Percentiles rank a stretch among this genome's conserved stretches.
Conservation (phyloP, 371 early-diverging fungal genomes). For the Mucor mucedo region DNA sequence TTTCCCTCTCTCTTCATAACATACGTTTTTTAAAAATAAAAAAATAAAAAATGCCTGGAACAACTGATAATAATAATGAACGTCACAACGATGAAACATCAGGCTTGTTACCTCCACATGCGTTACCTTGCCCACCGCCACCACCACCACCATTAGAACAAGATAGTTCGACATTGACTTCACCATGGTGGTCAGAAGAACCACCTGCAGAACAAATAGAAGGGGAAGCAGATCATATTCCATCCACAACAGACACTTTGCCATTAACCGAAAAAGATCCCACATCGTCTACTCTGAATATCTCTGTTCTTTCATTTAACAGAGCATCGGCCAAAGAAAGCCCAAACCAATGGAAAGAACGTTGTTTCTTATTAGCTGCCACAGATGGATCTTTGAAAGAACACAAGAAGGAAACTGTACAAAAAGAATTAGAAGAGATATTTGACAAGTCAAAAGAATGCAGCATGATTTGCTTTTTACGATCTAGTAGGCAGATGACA, state of each 20-base stretch:
- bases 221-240: background rate
- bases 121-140: slow-evolving; percentile 14
- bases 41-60: background rate
- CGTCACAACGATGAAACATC: slow-evolving; percentile 5
- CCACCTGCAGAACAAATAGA: slow-evolving; percentile 10
- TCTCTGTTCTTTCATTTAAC: slow-evolving; percentile 16
- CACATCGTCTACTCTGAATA: slow-evolving; percentile 9
- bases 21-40: background rate
- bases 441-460: slow-evolving; percentile 25
- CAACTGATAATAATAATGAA: background rate
- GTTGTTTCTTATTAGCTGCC: slow-evolving; percentile 22
- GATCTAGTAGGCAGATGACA: slow-evolving; percentile 15
- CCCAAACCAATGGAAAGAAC: slow-evolving; percentile 18
- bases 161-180: slow-evolving; percentile 22
- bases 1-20: background rate
- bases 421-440: slow-evolving; percentile 15
- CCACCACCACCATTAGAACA: slow-evolving; percentile 20
- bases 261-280: background rate
- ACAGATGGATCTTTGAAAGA: background rate
- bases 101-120: slow-evolving; percentile 28
- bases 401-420: slow-evolving; percentile 2
- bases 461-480: slow-evolving; percentile 32
- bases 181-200: slow-evolving; percentile 39
- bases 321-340: slow-evolving; percentile 14
- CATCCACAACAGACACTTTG: background rate